These are phyloP conservation scores for Brassica napus DNA, from an alignment of 345 rosid species.

Conservation along the genomic window Da-Ae NC_063439.1:9556001-9556500, in stretches of 20 bases:
- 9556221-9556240: slow-evolving; percentile 31
- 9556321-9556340: slow-evolving; percentile 2
- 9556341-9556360: slow-evolving; percentile 67
- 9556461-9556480: slow-evolving; percentile 20
- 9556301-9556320: slow-evolving; percentile 33
- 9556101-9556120: not conserved
- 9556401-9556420: slow-evolving; percentile 73
- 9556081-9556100: not conserved
- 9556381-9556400: slow-evolving; percentile 93
- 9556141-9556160: not conserved
- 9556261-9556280: slow-evolving; percentile 34
- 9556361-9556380: slow-evolving; percentile 86
- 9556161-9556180: not conserved
- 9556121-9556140: not conserved
- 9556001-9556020: slow-evolving; percentile 44
- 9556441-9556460: slow-evolving; percentile 97
- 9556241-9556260: not conserved
- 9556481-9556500: not conserved
- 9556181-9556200: not conserved
- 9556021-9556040: not conserved
- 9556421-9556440: slow-evolving; percentile 88
- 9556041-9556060: not conserved
- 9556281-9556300: slow-evolving; percentile 29
- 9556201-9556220: slow-evolving; percentile 2
- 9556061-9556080: not conserved